Conservation (phyloP, 116 monocot species). For the Iris pallida region DNA sequence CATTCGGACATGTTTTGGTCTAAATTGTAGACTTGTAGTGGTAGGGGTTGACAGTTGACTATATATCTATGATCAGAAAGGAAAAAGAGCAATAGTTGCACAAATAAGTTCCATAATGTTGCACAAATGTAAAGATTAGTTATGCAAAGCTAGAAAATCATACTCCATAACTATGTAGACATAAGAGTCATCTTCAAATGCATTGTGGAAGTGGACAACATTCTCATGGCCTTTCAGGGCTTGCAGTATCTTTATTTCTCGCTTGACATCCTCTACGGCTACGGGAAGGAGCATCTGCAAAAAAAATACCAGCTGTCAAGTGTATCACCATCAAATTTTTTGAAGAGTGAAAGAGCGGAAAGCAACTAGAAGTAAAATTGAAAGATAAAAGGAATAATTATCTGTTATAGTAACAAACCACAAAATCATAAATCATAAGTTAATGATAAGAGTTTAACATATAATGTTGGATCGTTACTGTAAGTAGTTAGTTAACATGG, state of each 20-base stretch:
- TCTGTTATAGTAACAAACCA: no score
- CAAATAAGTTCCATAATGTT: not conserved
- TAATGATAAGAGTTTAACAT: no score
- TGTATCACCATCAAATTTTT: no score
- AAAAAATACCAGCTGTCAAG: not conserved
- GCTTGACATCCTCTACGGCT: slow-evolving; percentile 56
- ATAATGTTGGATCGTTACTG: no score
- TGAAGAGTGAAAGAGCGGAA: no score
- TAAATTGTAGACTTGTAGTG: no score
- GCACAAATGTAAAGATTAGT: not conserved
- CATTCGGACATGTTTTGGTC: no score
- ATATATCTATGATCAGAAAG: not conserved
- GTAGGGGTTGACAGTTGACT: no score
- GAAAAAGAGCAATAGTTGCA: not conserved
- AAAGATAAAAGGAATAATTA: no score
- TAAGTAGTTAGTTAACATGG: no score
- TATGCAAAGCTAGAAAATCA: not conserved
- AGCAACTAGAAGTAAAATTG: no score
- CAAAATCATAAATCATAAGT: no score
- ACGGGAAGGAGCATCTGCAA: slow-evolving; percentile 46
- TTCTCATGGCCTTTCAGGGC: slow-evolving; percentile 52
- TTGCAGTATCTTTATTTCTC: slow-evolving; percentile 54
- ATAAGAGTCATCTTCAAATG: slow-evolving; percentile 52
- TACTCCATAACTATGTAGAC: slow-evolving; percentile 44
- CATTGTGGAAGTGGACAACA: slow-evolving; percentile 49